Evolutionary conservation across 176 grass and related monocot species (phyloP).

Genomic region (Eragrostis curvula): DNA sequence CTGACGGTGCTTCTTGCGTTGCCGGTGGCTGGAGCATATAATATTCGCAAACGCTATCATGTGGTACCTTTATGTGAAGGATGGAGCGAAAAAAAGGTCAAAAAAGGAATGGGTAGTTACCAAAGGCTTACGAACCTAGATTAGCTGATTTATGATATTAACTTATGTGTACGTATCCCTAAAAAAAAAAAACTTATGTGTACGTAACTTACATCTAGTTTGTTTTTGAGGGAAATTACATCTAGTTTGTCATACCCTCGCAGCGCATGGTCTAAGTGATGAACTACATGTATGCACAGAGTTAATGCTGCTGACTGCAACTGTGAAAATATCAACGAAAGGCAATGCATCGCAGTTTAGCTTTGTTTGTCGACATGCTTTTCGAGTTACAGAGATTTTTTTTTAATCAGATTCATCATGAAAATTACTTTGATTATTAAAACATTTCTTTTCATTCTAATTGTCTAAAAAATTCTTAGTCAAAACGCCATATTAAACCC

Average conservation of each 20-base stretch:
- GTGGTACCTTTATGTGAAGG: neutral
- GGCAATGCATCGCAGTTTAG: neutral
- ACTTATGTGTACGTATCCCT: no score
- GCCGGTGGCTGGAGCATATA: neutral
- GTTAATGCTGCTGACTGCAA: neutral
- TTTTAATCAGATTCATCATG: no score
- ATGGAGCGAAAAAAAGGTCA: neutral
- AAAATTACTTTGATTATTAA: no score
- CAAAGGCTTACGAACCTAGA: no score
- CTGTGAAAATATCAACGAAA: neutral
- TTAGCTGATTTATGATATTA: no score
- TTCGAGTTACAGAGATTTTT: no score
- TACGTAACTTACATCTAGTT: neutral
- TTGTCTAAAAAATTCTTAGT: no score
- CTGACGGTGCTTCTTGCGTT: constrained; percentile 34
- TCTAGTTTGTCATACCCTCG: neutral
- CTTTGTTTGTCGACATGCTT: neutral
- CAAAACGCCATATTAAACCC: no score
- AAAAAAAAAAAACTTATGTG: no score
- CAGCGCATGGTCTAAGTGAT: constrained; percentile 8
- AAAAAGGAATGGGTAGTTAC: neutral
- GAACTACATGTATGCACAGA: neutral
- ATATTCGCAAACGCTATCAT: neutral
- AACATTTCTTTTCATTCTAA: no score
- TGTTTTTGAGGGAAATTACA: no score